phyloP scores from a whole-genome alignment of 208 protist genomes.

The Zelonia costaricensis region DNA sequence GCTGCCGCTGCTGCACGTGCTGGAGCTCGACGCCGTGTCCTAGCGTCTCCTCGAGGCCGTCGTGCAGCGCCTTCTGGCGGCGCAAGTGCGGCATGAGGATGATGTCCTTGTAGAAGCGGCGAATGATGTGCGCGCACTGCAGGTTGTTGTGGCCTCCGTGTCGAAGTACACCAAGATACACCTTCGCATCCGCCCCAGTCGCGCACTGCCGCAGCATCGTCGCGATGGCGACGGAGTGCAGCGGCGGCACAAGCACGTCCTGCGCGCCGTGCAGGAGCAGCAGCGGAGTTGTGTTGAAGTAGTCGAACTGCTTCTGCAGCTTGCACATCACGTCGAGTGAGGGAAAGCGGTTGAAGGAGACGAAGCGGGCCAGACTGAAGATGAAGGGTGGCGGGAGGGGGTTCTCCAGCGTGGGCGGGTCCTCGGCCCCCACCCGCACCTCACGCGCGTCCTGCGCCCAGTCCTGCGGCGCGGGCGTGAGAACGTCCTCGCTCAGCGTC shows the following conservation, averaged over 20 bases:
- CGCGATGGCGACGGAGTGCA: constrained; percentile 41
- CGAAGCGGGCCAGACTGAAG: constrained; percentile 31
- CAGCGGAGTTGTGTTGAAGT: constrained; percentile 39
- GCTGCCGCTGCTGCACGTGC: not conserved
- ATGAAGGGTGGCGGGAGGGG: constrained; percentile 18
- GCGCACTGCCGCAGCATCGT: constrained; percentile 32
- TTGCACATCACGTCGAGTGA: constrained; percentile 30
- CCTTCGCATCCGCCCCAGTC: constrained; percentile 22
- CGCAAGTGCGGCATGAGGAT: constrained; percentile 40
- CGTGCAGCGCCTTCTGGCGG: constrained; percentile 19
- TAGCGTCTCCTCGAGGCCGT: constrained; percentile 20
- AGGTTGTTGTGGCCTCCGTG: constrained; percentile 39
- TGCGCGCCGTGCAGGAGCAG: constrained; percentile 44
- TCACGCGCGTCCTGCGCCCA: constrained; percentile 31
- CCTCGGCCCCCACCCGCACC: constrained; percentile 15
- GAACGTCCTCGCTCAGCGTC: constrained; percentile 7
- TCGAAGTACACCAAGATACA: constrained; percentile 33
- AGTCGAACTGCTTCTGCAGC: constrained; percentile 37
- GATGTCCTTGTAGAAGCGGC: constrained; percentile 53
- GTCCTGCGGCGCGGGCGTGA: constrained; percentile 29
- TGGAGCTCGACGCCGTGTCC: constrained; percentile 1
- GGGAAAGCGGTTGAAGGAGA: constrained; percentile 44
- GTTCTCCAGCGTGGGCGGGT: constrained; percentile 7
- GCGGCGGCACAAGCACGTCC: constrained; percentile 31
- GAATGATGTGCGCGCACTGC: constrained; percentile 27